Evolutionary conservation across 441 rosid species (phyloP).

Genomic region (Adansonia rubrostipa): DNA sequence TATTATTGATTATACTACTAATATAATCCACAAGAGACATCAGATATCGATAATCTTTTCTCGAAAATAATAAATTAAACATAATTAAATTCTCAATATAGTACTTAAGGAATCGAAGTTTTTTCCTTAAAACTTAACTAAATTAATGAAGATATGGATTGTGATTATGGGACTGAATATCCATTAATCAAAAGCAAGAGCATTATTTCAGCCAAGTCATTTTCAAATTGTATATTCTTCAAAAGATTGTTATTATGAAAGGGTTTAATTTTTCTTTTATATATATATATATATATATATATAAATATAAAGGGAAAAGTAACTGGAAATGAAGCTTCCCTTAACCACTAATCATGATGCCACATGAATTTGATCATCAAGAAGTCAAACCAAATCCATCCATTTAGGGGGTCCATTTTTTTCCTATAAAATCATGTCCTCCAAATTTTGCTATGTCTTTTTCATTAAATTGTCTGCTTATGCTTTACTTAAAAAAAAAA

Average conservation of each 20-base stretch:
- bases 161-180: neutral
- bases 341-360: conserved; percentile 35
- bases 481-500: neutral
- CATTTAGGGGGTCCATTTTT: conserved; percentile 35
- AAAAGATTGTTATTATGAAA: neutral
- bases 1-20: neutral
- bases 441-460: neutral
- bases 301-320: too few species aligned
- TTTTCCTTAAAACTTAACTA: neutral
- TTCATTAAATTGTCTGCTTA: conserved; percentile 11
- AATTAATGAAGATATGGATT: neutral
- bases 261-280: neutral
- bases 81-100: neutral
- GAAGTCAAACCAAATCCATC: conserved; percentile 49
- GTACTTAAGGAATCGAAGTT: neutral
- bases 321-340: conserved; percentile 24
- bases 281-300: too few species aligned
- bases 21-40: neutral
- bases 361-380: conserved; percentile 38
- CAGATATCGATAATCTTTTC: neutral
- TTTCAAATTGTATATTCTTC: neutral
- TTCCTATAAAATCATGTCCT: too few species aligned
- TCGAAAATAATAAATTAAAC: neutral
- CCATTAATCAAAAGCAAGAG: neutral
- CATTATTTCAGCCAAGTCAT: neutral